Conservation (phyloP, 2,329 filamentous ascomycete genomes). For the Cladorrhinum sp. region DNA sequence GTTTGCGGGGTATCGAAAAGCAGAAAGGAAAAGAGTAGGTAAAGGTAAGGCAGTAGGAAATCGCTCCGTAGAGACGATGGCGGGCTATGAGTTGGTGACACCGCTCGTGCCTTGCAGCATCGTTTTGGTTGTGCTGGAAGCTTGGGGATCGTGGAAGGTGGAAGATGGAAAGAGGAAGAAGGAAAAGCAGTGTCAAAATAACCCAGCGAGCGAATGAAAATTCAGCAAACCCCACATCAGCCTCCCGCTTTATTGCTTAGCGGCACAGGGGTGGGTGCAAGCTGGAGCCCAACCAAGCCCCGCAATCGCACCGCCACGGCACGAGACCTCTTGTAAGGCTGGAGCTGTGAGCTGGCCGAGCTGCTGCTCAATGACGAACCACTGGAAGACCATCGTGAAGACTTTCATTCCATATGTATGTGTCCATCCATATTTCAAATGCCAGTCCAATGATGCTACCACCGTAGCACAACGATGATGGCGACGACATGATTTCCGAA, state of each 20-base stretch:
- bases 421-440: too few relatives aligned
- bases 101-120: constrained; percentile 19
- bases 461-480: too few relatives aligned
- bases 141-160: constrained; percentile 9
- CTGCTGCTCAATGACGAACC: neutral
- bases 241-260: constrained; percentile 17
- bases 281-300: constrained; percentile 1
- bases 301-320: constrained; percentile 4
- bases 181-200: constrained; percentile 1
- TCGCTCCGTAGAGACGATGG: constrained; percentile 11
- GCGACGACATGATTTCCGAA: too few relatives aligned
- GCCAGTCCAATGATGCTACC: too few relatives aligned
- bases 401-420: too few relatives aligned
- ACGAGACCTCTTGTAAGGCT: neutral
- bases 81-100: constrained; percentile 10
- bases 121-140: constrained; percentile 10
- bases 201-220: constrained; percentile 20
- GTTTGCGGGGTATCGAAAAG: constrained; percentile 13
- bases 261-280: constrained; percentile 1
- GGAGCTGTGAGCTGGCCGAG: neutral
- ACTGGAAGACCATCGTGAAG: too few relatives aligned
- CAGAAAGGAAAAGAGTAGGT: neutral
- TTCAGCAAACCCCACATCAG: constrained; percentile 18
- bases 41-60: neutral
- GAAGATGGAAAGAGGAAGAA: constrained; percentile 13